Base-by-base conservation (phyloP, 1,139 yeast species). In the Debaryomyces singareniensis region DNA sequence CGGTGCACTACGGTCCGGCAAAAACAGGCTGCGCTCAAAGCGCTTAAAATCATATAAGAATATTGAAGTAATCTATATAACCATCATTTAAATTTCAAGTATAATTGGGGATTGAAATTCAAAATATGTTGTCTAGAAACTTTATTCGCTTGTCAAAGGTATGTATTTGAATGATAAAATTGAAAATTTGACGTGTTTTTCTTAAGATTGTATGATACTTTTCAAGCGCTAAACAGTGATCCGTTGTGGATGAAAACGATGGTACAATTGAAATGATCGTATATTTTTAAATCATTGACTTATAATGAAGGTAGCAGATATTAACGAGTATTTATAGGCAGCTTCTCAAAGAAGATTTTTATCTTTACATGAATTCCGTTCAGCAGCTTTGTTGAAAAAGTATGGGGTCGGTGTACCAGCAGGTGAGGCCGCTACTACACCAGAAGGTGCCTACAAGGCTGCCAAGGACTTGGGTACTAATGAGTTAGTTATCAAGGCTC, bases 401-500 rank as follows among this genome's bases (percentile, higher is more conserved):
- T 91, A 86, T 66, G 96, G 93, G 44, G 78, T 91, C 30, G 89
- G 89, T 43, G 89, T 87, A 32, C 98, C 99, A 39, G 70, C 68
- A 38, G 99, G 99, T 52, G 77, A 70, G 43, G 94, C 96, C 37
- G 95, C 98, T 41, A 75, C 80, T 49, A 83, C 95, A 34, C 78
- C 96, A 30, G 82, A 81, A 49, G 95, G 83, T 42, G 97, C 98
- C 29, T 85, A 58, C 54, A 71, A 78, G 36, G 78, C 81, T 35
- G 97, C 97, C 44, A 57, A 69, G 47, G 61, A 58, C 30, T 61
- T 72, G 48, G 75, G 78, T 45, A 70, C 84, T 43, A 77, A 78
- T 49, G 95, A 86, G 47, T 70, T 91, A 66, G 97, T 91, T 43
- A 76, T 91, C 60, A 91, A 91, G 72, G 98, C 98, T 37, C 99